Evolutionary conservation across 495 filamentous ascomycete species (phyloP).

Genomic region (Articulospora tetracladia): DNA sequence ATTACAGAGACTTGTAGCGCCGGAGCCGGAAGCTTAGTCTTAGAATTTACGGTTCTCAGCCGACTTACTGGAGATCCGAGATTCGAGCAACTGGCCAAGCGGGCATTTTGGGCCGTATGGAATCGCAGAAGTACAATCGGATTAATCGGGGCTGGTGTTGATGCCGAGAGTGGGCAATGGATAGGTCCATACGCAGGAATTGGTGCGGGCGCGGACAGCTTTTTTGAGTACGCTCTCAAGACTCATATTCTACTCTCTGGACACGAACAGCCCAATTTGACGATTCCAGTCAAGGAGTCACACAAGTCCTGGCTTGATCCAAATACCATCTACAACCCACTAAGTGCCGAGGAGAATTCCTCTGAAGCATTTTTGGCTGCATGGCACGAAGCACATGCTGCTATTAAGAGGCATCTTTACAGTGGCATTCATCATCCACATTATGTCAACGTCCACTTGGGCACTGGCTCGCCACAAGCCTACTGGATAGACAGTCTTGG

Average conservation of each 20-base stretch:
- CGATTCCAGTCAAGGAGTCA: slow-evolving; percentile 21
- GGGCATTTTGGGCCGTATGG: slow-evolving; percentile 96
- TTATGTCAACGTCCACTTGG: slow-evolving; percentile 83
- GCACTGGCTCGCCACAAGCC: slow-evolving; percentile 71
- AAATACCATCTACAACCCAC: slow-evolving; percentile 51
- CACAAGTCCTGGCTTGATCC: slow-evolving; percentile 43
- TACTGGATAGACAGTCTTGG: slow-evolving; percentile 96
- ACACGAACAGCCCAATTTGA: slow-evolving; percentile 47
- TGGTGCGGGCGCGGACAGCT: slow-evolving; percentile 93
- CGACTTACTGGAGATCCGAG: slow-evolving; percentile 80
- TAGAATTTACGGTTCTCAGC: slow-evolving; percentile 89
- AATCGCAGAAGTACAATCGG: slow-evolving; percentile 76
- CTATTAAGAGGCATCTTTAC: slow-evolving; percentile 85
- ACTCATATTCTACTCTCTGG: slow-evolving; percentile 85
- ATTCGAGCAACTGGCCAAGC: slow-evolving; percentile 84
- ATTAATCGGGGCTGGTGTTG: slow-evolving; percentile 87
- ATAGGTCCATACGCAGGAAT: slow-evolving; percentile 83
- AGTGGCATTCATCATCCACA: slow-evolving; percentile 73
- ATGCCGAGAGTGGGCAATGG: slow-evolving; percentile 90
- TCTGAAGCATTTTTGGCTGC: slow-evolving; percentile 73
- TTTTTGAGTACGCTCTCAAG: slow-evolving; percentile 97
- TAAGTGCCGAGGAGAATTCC: slow-evolving; percentile 63
- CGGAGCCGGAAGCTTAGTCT: slow-evolving; percentile 86
- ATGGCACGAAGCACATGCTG: slow-evolving; percentile 81
- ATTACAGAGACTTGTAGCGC: slow-evolving; percentile 96